A percentile compares a stretch with the other conserved stretches of the same genome.
Conservation (phyloP, 495 filamentous ascomycete species). For the Cetradonia linearis region DNA sequence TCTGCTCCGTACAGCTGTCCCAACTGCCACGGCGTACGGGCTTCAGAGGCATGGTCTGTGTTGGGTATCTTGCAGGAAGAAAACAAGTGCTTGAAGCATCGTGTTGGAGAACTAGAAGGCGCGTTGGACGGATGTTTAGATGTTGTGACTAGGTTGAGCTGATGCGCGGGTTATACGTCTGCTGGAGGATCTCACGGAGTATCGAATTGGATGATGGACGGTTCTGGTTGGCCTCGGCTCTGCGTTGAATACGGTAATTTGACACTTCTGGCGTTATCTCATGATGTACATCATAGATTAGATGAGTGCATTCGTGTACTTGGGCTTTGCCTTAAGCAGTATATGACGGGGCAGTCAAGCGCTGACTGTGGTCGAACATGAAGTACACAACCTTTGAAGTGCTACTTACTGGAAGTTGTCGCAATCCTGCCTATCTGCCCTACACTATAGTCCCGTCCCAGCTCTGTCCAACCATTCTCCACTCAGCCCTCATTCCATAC, state of each 20-base stretch:
- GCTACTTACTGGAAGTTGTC: too few species aligned
- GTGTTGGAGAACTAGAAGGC: constrained; percentile 55
- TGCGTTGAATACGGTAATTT: neutral
- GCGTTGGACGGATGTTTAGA: constrained; percentile 64
- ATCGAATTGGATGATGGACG: neutral
- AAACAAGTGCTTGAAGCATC: constrained; percentile 58
- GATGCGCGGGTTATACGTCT: neutral
- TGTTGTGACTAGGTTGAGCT: constrained; percentile 33
- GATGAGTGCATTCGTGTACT: neutral
- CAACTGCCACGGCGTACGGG: constrained; percentile 23
- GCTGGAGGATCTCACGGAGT: neutral
- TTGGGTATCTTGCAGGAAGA: constrained; percentile 61
- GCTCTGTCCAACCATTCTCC: too few species aligned
- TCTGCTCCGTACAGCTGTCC: neutral
- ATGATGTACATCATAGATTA: neutral
- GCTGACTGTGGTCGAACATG: neutral
- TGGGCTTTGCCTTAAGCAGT: neutral
- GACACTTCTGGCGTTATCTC: neutral
- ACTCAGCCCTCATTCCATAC: too few species aligned
- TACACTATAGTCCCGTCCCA: too few species aligned
- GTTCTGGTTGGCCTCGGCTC: neutral
- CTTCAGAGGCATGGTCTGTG: constrained; percentile 59
- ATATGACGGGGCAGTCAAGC: neutral
- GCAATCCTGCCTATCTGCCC: too few species aligned
- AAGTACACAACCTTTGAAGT: too few species aligned